Evolutionary conservation across 1,284 basidiomycete genomes (phyloP), one percentile per base, ranked within the genome.

Genomic region (Moesziomyces parantarcticus): DNA sequence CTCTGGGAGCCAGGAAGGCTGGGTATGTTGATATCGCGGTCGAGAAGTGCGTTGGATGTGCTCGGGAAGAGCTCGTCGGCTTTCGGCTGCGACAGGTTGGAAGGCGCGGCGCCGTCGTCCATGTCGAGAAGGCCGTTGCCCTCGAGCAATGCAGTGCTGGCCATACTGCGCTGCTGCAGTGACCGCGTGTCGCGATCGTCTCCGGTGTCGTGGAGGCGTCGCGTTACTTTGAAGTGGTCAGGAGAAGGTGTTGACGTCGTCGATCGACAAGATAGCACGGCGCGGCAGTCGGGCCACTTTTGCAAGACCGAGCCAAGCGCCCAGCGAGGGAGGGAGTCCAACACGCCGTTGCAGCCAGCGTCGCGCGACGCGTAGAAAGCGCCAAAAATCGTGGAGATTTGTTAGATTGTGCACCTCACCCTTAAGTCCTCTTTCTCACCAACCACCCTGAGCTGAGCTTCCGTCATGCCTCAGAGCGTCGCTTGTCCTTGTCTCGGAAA

Each of bases 301-400:
- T 21, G n/a, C 6, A 25, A 34, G 22, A 40, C 22, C 22, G 20
- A 52, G 21, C 10, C 18, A 42, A 51, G 42, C 3, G 34, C 9
- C 3, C 21, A 21, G 23, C 13, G 32, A n/a, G 29, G 10, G 32
- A n/a, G n/a, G n/a, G 55, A 68, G 65, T 55, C 46, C 55, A 61
- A 61, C 64, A 67, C 64, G 64, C 46, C 41, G 40, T 42, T 52
- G 21, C 21, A 25, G 50, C 60, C 39, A 18, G 8, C 41, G 48
- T 57, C 58, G 51, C 65, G 65, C 65, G 65, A 61, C 65, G 65
- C 65, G 65, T 68, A 68, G 58, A 68, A 51, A 34, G 54, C 16
- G 21, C 29, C 14, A 40, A 16, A 11, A 32, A 32, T 29, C 10
- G 1, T 34, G 6, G 14, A 16, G 8, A 23, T 26, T 7, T 64